These are phyloP conservation scores for Malassezia brasiliensis DNA, from an alignment of 1,284 basidiomycete genomes.

Conservation along the genomic window DNA sequence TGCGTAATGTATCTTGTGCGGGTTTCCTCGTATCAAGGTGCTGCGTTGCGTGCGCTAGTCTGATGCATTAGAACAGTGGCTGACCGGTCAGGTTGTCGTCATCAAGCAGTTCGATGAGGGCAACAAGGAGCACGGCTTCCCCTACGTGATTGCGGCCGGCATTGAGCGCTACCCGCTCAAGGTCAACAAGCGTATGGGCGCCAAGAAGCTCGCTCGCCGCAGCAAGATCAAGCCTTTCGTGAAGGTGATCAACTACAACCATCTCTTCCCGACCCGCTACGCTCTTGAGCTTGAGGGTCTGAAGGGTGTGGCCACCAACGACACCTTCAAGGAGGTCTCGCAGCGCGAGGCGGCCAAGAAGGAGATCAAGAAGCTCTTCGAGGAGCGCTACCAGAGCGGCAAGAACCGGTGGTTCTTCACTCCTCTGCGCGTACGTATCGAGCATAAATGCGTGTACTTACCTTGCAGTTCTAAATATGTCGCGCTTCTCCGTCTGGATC, in stretches of 20 bases:
- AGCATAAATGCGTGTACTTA: background rate
- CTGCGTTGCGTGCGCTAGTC: background rate
- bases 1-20: too few relatives aligned
- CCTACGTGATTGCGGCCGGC: slow-evolving; percentile 45
- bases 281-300: slow-evolving; percentile 48
- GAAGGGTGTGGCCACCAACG: slow-evolving; percentile 41
- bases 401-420: slow-evolving; percentile 50
- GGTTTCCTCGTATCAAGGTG: too few relatives aligned
- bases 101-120: slow-evolving; percentile 49
- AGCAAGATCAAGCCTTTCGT: slow-evolving; percentile 49
- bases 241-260: slow-evolving; percentile 49
- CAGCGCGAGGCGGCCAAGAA: slow-evolving; percentile 48
- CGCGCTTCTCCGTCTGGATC: background rate
- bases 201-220: slow-evolving; percentile 48
- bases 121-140: slow-evolving; percentile 46
- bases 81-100: slow-evolving; percentile 39
- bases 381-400: slow-evolving; percentile 47
- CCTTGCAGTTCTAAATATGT: slow-evolving; percentile 14
- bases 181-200: slow-evolving; percentile 47
- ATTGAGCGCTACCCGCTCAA: slow-evolving; percentile 48
- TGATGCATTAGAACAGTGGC: slow-evolving; percentile 2
- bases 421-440: slow-evolving; percentile 41
- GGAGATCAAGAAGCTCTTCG: slow-evolving; percentile 47
- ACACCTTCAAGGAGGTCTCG: slow-evolving; percentile 48
- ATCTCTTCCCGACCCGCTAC: slow-evolving; percentile 49